A percentile compares a stretch with the other conserved stretches of the same genome.
Evolutionary conservation across 2,329 filamentous ascomycete species (phyloP).

Genomic region (Nigrospora osmanthi): DNA sequence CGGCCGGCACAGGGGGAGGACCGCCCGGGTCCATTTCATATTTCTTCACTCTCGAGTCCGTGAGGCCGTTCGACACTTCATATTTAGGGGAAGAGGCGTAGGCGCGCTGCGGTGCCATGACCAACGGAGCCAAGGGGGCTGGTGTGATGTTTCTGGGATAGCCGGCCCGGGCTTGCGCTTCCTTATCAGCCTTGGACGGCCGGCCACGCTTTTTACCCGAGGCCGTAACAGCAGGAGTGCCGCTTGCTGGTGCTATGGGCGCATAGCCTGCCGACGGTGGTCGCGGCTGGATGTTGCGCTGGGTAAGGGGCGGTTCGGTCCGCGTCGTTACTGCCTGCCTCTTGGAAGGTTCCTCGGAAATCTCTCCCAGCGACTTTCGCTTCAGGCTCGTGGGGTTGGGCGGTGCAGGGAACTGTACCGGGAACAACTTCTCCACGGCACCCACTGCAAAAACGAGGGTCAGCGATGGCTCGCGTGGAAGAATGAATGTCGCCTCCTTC

Average conservation of each 20-base stretch:
- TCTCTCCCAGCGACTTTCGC: constrained; percentile 26
- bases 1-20: too few relatives aligned
- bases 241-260: constrained; percentile 5
- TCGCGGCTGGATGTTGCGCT: constrained; percentile 22
- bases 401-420: constrained; percentile 18
- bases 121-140: constrained; percentile 14
- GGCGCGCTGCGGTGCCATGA: constrained; percentile 18
- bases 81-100: constrained; percentile 23
- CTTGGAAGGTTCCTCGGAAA: constrained; percentile 23
- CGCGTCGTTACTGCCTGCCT: constrained; percentile 20
- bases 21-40: background rate
- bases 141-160: constrained; percentile 21
- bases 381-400: constrained; percentile 21
- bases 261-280: constrained; percentile 18
- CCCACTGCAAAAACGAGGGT: constrained; percentile 11
- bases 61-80: constrained; percentile 16
- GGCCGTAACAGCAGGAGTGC: constrained; percentile 12
- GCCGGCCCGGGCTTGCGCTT: constrained; percentile 22
- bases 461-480: too few relatives aligned
- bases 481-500: too few relatives aligned
- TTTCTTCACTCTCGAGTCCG: constrained; percentile 17
- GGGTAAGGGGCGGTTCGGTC: constrained; percentile 15
- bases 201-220: constrained; percentile 35
- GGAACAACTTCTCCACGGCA: constrained; percentile 29
- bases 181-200: constrained; percentile 36